Percentiles rank a stretch among this genome's conserved stretches.
phyloP scores from a whole-genome alignment of 2,329 filamentous ascomycete species.

The Myriosclerotinia duriaeana region DNA sequence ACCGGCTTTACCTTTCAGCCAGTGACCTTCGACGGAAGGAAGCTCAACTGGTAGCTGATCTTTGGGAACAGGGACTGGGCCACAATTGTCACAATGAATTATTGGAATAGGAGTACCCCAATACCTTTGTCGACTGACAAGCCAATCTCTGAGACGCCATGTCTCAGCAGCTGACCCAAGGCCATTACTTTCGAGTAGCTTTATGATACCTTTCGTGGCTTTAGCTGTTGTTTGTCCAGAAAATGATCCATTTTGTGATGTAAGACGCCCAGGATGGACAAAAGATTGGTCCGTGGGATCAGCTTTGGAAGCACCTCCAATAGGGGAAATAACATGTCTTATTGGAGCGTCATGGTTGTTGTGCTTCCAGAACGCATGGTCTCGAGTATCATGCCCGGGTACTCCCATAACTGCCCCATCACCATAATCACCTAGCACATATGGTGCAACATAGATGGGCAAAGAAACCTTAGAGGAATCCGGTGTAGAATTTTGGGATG shows the following conservation, averaged over 20 bases:
- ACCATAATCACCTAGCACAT: conserved; percentile 82
- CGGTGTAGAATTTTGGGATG: conserved; percentile 52
- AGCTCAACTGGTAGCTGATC: conserved; percentile 74
- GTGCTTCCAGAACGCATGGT: conserved; percentile 76
- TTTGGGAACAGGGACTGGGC: conserved; percentile 74
- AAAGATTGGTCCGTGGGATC: conserved; percentile 55
- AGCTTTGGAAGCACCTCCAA: conserved; percentile 49
- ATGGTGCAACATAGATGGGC: conserved; percentile 79
- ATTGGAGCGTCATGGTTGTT: conserved; percentile 63
- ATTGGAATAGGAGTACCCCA: conserved; percentile 92
- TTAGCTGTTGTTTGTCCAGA: conserved; percentile 61
- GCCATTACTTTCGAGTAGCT: conserved; percentile 51
- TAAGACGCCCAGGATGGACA: conserved; percentile 66
- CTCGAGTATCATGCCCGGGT: conserved; percentile 77
- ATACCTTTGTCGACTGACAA: conserved; percentile 88
- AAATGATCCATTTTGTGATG: conserved; percentile 63
- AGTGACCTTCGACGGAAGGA: conserved; percentile 67
- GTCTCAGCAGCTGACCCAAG: conserved; percentile 65
- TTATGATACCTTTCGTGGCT: conserved; percentile 60
- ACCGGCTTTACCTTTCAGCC: conserved; percentile 66
- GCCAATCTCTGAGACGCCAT: conserved; percentile 84
- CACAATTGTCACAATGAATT: conserved; percentile 75
- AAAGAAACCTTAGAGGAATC: conserved; percentile 56
- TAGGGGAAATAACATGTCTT: conserved; percentile 56
- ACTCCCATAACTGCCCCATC: conserved; percentile 91